Conservation (phyloP, 148 eudicot genomes). For the Heliamphora exappendiculata region DNA sequence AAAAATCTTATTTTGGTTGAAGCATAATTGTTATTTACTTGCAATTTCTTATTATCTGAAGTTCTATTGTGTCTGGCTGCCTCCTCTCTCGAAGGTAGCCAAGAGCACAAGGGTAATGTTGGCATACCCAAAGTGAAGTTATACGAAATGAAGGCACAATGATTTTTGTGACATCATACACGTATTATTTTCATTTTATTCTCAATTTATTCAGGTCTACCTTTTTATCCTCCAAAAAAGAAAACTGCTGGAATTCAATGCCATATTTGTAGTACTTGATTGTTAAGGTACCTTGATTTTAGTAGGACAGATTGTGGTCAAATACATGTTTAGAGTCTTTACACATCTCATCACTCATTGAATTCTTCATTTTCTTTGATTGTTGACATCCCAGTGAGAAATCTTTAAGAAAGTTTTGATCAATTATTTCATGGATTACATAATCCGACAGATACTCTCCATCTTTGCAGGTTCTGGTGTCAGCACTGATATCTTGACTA, state of each 20-base stretch:
- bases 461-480: conserved; percentile 62
- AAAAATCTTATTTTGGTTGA: neutral
- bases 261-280: neutral
- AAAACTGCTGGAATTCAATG: neutral
- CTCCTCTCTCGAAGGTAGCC: neutral
- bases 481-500: conserved; percentile 84
- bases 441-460: conserved; percentile 1
- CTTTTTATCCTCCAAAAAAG: neutral
- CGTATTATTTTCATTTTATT: neutral
- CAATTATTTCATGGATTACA: neutral
- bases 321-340: neutral
- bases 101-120: neutral
- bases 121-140: neutral
- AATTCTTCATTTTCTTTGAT: neutral
- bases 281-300: neutral
- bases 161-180: neutral
- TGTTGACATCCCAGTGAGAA: neutral
- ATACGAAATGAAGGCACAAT: neutral
- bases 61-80: no score
- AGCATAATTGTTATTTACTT: neutral
- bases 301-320: neutral
- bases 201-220: neutral
- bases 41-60: neutral
- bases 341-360: neutral
- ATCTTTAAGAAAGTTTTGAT: neutral